These are phyloP conservation scores for Physaria fendleri DNA, from an alignment of 345 rosid species.

Conservation along the genomic window DNA sequence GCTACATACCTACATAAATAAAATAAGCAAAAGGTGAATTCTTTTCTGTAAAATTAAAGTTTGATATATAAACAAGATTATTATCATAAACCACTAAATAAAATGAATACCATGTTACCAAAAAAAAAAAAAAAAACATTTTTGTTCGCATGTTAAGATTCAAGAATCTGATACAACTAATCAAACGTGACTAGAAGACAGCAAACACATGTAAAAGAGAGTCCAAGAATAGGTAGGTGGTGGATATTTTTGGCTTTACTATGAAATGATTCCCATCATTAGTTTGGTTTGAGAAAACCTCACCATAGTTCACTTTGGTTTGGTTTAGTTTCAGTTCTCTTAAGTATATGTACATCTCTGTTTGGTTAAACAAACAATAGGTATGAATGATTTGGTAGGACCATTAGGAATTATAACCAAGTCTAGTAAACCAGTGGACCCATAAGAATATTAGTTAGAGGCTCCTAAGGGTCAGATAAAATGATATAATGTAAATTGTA, in stretches of 20 bases:
- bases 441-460: slow-evolving; percentile 5
- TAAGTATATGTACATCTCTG: too few relatives aligned
- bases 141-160: not conserved
- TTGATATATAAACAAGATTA: not conserved
- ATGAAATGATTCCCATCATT: not conserved
- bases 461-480: slow-evolving; percentile 6
- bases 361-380: too few relatives aligned
- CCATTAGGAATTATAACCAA: not conserved
- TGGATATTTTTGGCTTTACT: not conserved
- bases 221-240: not conserved
- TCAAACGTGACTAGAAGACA: not conserved
- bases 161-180: not conserved
- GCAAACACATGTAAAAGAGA: not conserved
- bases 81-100: not conserved
- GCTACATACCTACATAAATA: slow-evolving; percentile 48
- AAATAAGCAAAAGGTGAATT: not conserved
- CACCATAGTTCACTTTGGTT: not conserved
- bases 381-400: too few relatives aligned
- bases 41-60: not conserved
- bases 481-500: not conserved
- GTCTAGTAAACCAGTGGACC: not conserved
- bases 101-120: not conserved
- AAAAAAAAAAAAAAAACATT: not conserved
- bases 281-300: not conserved
- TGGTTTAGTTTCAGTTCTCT: too few relatives aligned